These are phyloP conservation scores for Meira nashicola DNA, from an alignment of 1,284 basidiomycete species.

Conservation along the genomic window DNA sequence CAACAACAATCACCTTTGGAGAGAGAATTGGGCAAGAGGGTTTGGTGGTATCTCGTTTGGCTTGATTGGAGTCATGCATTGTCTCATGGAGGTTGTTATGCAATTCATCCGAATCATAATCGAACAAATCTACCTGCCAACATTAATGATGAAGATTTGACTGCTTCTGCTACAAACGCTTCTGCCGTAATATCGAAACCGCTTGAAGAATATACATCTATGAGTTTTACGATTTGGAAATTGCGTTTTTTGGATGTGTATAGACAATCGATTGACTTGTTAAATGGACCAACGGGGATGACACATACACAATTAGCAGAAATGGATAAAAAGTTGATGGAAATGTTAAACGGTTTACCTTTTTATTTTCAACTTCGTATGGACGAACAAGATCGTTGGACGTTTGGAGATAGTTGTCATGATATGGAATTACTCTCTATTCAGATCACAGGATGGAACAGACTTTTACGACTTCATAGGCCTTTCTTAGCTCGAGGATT, in stretches of 20 bases:
- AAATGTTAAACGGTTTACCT: conserved; percentile 21
- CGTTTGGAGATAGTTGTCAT: conserved; percentile 10
- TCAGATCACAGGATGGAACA: conserved; percentile 43
- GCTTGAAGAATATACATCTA: conserved; percentile 27
- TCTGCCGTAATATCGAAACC: background rate
- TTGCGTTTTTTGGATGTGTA: conserved; percentile 34
- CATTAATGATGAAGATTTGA: conserved; percentile 30
- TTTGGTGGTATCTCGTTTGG: conserved; percentile 48
- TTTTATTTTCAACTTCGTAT: conserved; percentile 17
- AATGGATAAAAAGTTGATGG: conserved; percentile 25
- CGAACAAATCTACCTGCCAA: conserved; percentile 38
- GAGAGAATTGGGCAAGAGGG: conserved; percentile 39
- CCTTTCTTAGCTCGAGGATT: conserved; percentile 41
- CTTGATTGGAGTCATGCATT: conserved; percentile 44
- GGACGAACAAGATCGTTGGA: conserved; percentile 10
- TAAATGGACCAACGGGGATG: conserved; percentile 16
- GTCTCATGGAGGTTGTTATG: conserved; percentile 41
- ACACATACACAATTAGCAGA: conserved; percentile 16
- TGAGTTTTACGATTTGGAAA: conserved; percentile 35
- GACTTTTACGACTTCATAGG: conserved; percentile 45
- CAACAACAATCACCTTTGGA: conserved; percentile 24
- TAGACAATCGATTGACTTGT: conserved; percentile 32
- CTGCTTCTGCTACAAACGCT: background rate
- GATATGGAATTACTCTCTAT: conserved; percentile 44
- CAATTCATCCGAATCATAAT: conserved; percentile 41